phyloP scores from a whole-genome alignment of 208 protist species.

The Trypanosoma caninum region DNA sequence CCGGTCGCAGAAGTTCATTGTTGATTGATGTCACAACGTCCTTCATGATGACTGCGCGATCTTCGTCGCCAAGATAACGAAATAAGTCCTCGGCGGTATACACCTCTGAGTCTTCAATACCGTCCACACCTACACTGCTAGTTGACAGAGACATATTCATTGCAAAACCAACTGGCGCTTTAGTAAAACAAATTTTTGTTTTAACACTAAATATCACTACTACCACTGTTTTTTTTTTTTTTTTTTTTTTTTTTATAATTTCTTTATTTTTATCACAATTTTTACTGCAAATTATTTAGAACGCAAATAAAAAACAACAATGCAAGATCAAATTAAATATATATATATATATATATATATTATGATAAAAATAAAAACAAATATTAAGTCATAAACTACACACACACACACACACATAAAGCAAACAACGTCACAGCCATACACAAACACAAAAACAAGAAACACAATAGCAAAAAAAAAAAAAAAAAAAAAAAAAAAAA shows the following conservation, averaged over 20 bases:
- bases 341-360: conserved; percentile 21
- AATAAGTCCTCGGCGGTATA: conserved; percentile 70
- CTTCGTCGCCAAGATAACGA: conserved; percentile 60
- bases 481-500: neutral
- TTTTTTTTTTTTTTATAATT: neutral
- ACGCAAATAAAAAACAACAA: too few species aligned
- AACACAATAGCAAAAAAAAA: conserved; percentile 1
- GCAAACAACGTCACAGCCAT: conserved; percentile 7
- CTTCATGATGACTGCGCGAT: conserved; percentile 44
- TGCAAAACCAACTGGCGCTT: neutral
- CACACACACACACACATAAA: neutral
- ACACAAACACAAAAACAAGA: conserved; percentile 18
- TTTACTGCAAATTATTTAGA: too few species aligned
- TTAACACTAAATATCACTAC: neutral
- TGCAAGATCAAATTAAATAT: too few species aligned
- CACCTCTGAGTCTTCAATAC: conserved; percentile 25
- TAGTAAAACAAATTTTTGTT: too few species aligned
- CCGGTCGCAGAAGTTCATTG: conserved; percentile 66
- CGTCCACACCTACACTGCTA: conserved; percentile 6
- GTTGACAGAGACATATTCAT: neutral
- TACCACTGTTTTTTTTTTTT: conserved; percentile 6
- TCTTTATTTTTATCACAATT: neutral
- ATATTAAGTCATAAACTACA: neutral
- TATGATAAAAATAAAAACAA: neutral
- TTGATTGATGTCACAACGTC: conserved; percentile 74